phyloP scores from a whole-genome alignment of 495 filamentous ascomycete genomes.

The Chaetomidium leptoderma region DNA sequence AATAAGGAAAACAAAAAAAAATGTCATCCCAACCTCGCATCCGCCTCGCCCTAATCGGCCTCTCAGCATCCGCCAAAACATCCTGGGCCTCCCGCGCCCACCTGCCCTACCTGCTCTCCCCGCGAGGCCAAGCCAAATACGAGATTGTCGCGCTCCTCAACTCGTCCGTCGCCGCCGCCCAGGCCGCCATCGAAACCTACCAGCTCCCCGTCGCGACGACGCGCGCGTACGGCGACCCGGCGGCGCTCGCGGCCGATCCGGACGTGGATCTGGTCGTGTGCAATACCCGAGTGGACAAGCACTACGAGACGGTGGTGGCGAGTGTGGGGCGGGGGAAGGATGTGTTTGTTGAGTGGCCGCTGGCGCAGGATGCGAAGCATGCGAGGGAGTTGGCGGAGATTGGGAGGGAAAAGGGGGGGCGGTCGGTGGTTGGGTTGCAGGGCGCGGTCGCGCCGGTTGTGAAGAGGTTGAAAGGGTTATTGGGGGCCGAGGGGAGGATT shows the following conservation, averaged over 20 bases:
- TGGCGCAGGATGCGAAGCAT: slow-evolving; percentile 34
- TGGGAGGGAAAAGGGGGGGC: slow-evolving; percentile 35
- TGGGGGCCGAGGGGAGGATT: slow-evolving; percentile 47
- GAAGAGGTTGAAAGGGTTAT: slow-evolving; percentile 43
- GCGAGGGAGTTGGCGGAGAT: slow-evolving; percentile 42
- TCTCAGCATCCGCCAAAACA: slow-evolving; percentile 44
- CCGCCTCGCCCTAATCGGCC: slow-evolving; percentile 55
- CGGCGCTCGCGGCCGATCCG: slow-evolving; percentile 41
- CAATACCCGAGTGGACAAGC: slow-evolving; percentile 51
- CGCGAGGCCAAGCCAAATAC: slow-evolving; percentile 40
- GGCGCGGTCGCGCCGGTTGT: slow-evolving; percentile 42
- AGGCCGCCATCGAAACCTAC: slow-evolving; percentile 46
- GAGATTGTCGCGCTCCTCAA: slow-evolving; percentile 58
- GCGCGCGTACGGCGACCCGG: slow-evolving; percentile 50
- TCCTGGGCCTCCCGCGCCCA: slow-evolving; percentile 56
- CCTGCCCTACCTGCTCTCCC: slow-evolving; percentile 51
- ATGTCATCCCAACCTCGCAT: slow-evolving; percentile 43
- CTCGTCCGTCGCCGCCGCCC: slow-evolving; percentile 46
- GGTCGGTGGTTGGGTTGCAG: slow-evolving; percentile 52
- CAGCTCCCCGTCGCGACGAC: slow-evolving; percentile 42
- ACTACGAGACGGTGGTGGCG: slow-evolving; percentile 39
- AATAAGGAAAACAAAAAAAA: no score
- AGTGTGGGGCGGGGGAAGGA: slow-evolving; percentile 53
- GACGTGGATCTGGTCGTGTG: slow-evolving; percentile 58
- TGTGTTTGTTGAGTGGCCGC: slow-evolving; percentile 58